Conservation (phyloP, 495 filamentous ascomycete genomes). For the Podospora pseudoanserina region DNA sequence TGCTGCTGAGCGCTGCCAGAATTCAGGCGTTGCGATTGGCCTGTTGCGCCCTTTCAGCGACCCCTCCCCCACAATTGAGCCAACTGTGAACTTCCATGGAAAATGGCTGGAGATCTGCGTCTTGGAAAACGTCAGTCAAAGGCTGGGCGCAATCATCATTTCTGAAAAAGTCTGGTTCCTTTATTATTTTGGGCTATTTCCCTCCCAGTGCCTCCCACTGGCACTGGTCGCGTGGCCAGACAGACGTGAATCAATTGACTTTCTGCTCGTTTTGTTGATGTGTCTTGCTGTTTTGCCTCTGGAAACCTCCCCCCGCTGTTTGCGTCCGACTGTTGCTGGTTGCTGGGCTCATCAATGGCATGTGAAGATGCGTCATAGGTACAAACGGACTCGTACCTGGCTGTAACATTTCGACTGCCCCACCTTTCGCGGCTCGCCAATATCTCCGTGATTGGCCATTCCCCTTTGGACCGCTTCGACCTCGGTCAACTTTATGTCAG, state of each 20-base stretch:
- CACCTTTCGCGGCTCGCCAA: conserved; percentile 9
- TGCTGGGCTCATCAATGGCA: conserved; percentile 1
- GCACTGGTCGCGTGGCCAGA: background rate
- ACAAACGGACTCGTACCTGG: background rate
- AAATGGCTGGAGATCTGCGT: conserved; percentile 22
- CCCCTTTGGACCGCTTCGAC: conserved; percentile 15
- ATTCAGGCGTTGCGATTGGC: background rate
- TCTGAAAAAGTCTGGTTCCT: background rate
- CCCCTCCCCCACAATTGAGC: conserved; percentile 21
- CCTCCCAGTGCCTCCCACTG: background rate
- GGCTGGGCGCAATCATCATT: background rate
- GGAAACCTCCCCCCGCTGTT: background rate
- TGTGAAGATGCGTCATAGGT: conserved; percentile 24
- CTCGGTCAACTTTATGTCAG: conserved; percentile 21
- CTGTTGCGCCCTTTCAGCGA: background rate
- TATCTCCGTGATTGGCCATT: conserved; percentile 12
- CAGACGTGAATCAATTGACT: background rate
- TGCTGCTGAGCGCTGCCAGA: background rate
- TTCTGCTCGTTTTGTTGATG: background rate
- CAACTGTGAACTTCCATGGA: background rate
- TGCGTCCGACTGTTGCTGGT: background rate
- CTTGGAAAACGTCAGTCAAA: conserved; percentile 19
- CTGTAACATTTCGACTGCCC: background rate
- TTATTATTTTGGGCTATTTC: background rate
- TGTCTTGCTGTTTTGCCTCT: background rate